Evolutionary conservation across 2,329 filamentous ascomycete species (phyloP).

Genomic region (Apiospora phragmitis): DNA sequence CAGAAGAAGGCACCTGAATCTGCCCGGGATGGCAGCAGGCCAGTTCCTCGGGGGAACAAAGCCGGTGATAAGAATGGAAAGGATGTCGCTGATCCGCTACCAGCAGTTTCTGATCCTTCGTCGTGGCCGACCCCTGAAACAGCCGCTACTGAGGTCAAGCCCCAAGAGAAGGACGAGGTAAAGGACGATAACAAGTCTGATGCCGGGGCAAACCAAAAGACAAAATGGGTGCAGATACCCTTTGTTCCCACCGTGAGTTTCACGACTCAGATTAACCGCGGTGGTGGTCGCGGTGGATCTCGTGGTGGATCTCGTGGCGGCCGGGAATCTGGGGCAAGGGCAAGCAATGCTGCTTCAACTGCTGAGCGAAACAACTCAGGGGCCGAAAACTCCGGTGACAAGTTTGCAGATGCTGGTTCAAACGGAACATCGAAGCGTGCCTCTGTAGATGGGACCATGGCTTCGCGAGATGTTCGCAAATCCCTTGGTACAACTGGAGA

Average conservation of each 20-base stretch:
- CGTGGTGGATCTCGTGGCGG: slow-evolving; percentile 30
- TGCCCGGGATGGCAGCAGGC: slow-evolving; percentile 40
- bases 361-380: slow-evolving; percentile 1
- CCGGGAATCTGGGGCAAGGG: slow-evolving; percentile 25
- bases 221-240: slow-evolving; percentile 81
- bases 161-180: slow-evolving; percentile 63
- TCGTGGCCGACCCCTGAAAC: slow-evolving; percentile 91
- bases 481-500: slow-evolving; percentile 34
- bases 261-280: slow-evolving; percentile 74
- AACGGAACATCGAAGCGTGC: slow-evolving; percentile 40
- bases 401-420: not conserved
- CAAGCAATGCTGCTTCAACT: slow-evolving; percentile 19
- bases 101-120: slow-evolving; percentile 72
- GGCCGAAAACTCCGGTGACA: not conserved
- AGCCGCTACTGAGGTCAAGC: slow-evolving; percentile 74
- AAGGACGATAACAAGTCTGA: slow-evolving; percentile 61
- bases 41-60: slow-evolving; percentile 46
- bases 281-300: slow-evolving; percentile 46
- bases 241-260: slow-evolving; percentile 86
- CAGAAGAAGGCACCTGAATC: slow-evolving; percentile 45
- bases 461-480: slow-evolving; percentile 49
- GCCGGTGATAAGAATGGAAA: slow-evolving; percentile 44
- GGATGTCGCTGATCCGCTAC: slow-evolving; percentile 39
- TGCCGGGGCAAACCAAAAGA: slow-evolving; percentile 60
- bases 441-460: slow-evolving; percentile 39